A percentile compares a stretch with the other conserved stretches of the same genome.
phyloP scores from a whole-genome alignment of 208 protist species.

The Phytomonas francai region DNA sequence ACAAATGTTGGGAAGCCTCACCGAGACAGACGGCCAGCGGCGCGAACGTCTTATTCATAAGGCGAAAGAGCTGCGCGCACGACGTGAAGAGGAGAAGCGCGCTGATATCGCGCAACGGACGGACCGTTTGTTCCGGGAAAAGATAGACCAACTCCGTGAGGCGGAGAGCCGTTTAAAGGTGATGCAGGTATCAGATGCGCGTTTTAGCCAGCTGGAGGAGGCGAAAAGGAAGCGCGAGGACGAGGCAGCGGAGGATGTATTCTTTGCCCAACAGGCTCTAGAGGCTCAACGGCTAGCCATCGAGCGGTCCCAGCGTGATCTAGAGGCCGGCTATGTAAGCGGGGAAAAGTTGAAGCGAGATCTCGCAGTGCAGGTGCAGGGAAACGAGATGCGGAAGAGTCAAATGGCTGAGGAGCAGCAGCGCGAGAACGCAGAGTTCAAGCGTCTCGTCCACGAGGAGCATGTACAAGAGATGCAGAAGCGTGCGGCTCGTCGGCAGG shows the following conservation, averaged over 20 bases:
- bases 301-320: conserved; percentile 54
- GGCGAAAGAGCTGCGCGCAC: conserved; percentile 54
- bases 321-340: conserved; percentile 41
- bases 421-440: conserved; percentile 56
- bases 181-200: conserved; percentile 75
- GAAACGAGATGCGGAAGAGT: conserved; percentile 49
- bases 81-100: conserved; percentile 47
- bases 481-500: conserved; percentile 21
- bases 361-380: conserved; percentile 64
- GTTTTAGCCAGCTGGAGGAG: conserved; percentile 56
- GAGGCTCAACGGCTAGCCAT: conserved; percentile 55
- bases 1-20: conserved; percentile 54
- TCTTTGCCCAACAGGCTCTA: conserved; percentile 62
- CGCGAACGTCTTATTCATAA: conserved; percentile 72
- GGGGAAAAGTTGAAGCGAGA: conserved; percentile 34
- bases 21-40: conserved; percentile 79
- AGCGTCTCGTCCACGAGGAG: conserved; percentile 65
- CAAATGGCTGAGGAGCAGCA: conserved; percentile 22
- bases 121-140: conserved; percentile 69
- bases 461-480: conserved; percentile 37
- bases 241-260: conserved; percentile 39
- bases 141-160: conserved; percentile 68
- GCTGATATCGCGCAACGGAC: conserved; percentile 41
- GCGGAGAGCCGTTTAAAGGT: conserved; percentile 81
- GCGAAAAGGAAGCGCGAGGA: conserved; percentile 31